A percentile compares a stretch with the other conserved stretches of the same genome.
Conservation (phyloP, 306 rosid genomes). For the Mimosa pudica region DNA sequence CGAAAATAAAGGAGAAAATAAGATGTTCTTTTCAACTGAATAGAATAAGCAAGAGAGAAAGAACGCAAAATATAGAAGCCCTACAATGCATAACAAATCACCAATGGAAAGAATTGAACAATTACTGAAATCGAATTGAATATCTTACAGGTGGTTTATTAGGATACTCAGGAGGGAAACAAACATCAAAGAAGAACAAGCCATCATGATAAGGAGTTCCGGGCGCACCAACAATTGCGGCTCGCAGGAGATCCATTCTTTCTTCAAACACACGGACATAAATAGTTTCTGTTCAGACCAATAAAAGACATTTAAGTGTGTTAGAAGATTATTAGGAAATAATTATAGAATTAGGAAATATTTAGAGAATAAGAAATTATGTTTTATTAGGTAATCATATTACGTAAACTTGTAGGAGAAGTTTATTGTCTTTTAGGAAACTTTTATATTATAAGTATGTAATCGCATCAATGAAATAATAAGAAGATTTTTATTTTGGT, state of each 20-base stretch:
- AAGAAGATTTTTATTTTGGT: no score
- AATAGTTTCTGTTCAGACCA: conserved; percentile 64
- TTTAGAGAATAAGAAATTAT: no score
- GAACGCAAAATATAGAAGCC: conserved; percentile 24
- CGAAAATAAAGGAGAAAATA: conserved; percentile 15
- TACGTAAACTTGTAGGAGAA: no score
- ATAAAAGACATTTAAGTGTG: background rate
- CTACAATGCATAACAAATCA: conserved; percentile 25
- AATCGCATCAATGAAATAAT: no score
- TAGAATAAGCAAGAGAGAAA: background rate
- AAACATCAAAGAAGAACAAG: conserved; percentile 84
- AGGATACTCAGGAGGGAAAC: conserved; percentile 86
- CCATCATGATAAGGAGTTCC: conserved; percentile 99
- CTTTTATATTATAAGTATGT: no score
- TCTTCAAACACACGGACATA: conserved; percentile 83
- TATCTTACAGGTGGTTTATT: conserved; percentile 85
- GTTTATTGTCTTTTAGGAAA: no score
- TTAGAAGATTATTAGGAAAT: no score
- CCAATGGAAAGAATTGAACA: conserved; percentile 14
- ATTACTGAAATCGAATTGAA: conserved; percentile 27
- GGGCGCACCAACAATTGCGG: conserved; percentile 86
- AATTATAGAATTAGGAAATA: no score
- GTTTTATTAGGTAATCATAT: no score
- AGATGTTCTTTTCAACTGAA: background rate
- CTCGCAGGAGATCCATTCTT: conserved; percentile 89